Evolutionary conservation across 2,329 filamentous ascomycete species (phyloP).

Genomic region (Niveomyces coronatus): DNA sequence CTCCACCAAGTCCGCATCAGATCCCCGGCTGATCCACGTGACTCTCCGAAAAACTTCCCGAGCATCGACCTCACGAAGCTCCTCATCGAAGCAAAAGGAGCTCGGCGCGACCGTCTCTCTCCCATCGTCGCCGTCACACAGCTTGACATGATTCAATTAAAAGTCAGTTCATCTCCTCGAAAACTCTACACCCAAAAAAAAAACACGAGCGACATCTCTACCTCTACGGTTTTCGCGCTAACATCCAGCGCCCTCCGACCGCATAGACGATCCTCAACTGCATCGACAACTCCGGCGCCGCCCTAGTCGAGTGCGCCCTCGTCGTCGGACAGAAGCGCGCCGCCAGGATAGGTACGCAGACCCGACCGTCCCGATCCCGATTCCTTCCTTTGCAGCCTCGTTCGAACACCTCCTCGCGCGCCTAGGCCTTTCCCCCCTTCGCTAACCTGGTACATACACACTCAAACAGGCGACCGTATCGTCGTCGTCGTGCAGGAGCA

Average conservation of each 20-base stretch:
- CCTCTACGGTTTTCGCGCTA: neutral
- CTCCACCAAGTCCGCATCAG: too few relatives aligned
- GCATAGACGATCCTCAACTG: conserved; percentile 88
- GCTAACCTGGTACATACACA: too few relatives aligned
- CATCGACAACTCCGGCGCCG: conserved; percentile 99
- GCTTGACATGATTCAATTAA: conserved; percentile 80
- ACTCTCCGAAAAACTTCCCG: too few relatives aligned
- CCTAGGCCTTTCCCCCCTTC: neutral
- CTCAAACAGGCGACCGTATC: conserved; percentile 93
- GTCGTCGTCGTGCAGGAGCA: conserved; percentile 98
- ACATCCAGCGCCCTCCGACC: too few relatives aligned
- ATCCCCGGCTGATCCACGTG: too few relatives aligned
- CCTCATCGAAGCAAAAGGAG: too few relatives aligned
- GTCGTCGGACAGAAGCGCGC: conserved; percentile 83
- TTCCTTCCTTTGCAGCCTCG: neutral
- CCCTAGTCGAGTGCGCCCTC: conserved; percentile 91
- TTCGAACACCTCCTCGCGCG: neutral
- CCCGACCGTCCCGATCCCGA: neutral
- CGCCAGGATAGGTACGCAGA: conserved; percentile 69
- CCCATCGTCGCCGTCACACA: too few relatives aligned
- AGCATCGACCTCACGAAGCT: too few relatives aligned
- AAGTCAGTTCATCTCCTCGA: too few relatives aligned
- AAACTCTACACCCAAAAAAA: too few relatives aligned
- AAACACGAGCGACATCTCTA: neutral
- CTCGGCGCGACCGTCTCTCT: too few relatives aligned